Base-by-base conservation (phyloP, 2,329 filamentous ascomycete species). In the Calonectria pauciramosa region DNA sequence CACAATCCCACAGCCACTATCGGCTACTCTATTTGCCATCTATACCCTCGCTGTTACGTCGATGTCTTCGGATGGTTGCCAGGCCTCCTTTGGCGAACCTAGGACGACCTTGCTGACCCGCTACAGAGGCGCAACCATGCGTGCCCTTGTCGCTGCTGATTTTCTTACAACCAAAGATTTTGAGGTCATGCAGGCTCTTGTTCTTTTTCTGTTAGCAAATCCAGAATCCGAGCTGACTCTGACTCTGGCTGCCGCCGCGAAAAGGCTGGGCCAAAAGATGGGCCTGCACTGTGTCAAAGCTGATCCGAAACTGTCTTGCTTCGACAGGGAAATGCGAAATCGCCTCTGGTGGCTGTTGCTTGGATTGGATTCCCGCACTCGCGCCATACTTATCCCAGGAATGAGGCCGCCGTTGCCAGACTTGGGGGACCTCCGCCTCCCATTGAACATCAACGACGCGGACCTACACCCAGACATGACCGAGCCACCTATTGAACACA, bases 361-460 rank as follows among this genome's bases (percentile, higher is more conserved):
- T 14, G 78, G 78, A 0, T 60, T 83, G 0, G 80, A 82, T 14
- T 51, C 72, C 4, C 47, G 79, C 28, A 69, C 70, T 0, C 76
- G 74, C 4, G 71, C 51, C 14, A 59, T 41, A 13, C 75, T 18
- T 4, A 66, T 44, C 0, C 76, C 75, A 0, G 78, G 70, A 1
- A 54, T 70, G 1, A 77, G 76, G 30, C 18, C 51, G 0, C 49
- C 73, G 23, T 30, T 47, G 5, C 66, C 47, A 14, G 77, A 81
- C 0, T 65, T 78, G 14, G 76, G 73, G 2, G 66, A 77, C 14
- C n/a, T 76, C 2, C 75, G 77, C 34, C 85, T 90, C 78, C 90
- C 91, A 0, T 82, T 90, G 3, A 92, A 92, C 71, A 82, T 92
- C 65, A 89, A 92, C 68, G 91, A 93, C 75, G 80, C 80, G 7